These are phyloP conservation scores for Elsinoe australis DNA, from an alignment of 2,329 filamentous ascomycete species.

Conservation along the genomic window DNA sequence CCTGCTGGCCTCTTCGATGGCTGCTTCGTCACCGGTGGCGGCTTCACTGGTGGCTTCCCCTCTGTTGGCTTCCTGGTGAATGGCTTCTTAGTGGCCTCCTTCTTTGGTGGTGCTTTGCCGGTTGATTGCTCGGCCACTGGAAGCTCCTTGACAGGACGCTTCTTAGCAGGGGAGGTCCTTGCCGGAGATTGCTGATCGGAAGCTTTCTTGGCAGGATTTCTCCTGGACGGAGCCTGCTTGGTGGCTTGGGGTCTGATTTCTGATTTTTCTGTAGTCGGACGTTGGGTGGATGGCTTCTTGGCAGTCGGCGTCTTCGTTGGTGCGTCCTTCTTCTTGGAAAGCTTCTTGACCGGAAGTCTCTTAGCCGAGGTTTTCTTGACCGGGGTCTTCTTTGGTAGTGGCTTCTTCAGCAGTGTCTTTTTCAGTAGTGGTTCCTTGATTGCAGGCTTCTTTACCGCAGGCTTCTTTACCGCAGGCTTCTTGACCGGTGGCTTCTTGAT, in stretches of 20 bases:
- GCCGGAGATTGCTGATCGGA: neutral
- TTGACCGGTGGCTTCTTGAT: constrained; percentile 1
- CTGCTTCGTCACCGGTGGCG: neutral
- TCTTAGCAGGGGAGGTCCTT: neutral
- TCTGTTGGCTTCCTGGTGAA: neutral
- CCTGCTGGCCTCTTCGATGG: neutral
- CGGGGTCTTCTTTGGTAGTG: neutral
- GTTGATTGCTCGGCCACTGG: neutral
- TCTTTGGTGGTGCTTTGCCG: neutral
- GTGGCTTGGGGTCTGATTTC: neutral
- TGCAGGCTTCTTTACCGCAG: neutral
- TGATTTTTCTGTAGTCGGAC: too few species aligned
- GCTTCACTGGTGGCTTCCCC: neutral
- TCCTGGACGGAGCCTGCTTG: neutral
- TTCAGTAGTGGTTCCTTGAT: neutral
- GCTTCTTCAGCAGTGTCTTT: neutral
- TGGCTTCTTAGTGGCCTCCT: neutral
- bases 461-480: neutral
- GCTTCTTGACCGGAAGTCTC: neutral
- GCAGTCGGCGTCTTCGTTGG: neutral
- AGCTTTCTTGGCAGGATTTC: neutral
- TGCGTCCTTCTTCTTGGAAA: constrained; percentile 1
- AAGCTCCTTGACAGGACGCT: neutral
- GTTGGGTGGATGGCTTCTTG: neutral
- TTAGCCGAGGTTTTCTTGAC: neutral